Evolutionary conservation across 129 eudicot species (phyloP), one percentile per base, ranked within the genome.

Genomic region (Lonicera japonica): DNA sequence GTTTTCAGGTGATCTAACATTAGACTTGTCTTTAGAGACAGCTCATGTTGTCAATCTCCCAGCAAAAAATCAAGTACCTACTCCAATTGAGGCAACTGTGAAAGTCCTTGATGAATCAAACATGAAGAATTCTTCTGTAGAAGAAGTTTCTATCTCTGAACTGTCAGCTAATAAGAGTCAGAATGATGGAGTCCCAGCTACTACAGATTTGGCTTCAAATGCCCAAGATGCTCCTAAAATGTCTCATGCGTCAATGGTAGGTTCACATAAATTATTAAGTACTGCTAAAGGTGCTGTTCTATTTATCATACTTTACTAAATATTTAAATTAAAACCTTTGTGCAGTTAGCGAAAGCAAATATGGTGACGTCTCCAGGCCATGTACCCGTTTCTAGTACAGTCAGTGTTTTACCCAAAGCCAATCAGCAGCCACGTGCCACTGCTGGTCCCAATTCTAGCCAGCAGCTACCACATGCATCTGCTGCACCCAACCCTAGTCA

Each of bases 181-280:
- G 63, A 77, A 67, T 53, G 55, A 20, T 41, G 50, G 60, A 53
- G 52, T 65, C 21, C 36, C 55, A 14, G 58, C n/a, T n/a, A 29
- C 36, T 29, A 29, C 36, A 1, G 36, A 56, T 61, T 45, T 60
- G 34, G 66, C 53, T 63, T 16, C 51, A 45, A 76, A 16, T 61
- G 21, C 66, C 2, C 36, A 61, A 56, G 75, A 61, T 36, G 25
- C 74, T 16, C 58, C 55, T 23, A 77, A 43, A 63, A 51, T 25
- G 47, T 77, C 82, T 25, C 71, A 77, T 21, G 77, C 82, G 61
- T 77, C 82, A 48, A 61, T 71, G 64, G 82, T 77, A 73, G 71
- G 5, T 19, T 15, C n/a, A 11, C 46, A 10, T 15, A 6, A 29
- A 29, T 2, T 29, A 29, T 38, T 1, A 1, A 25, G 59, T n/a